Percentiles rank a stretch among this genome's conserved stretches.
Conservation (phyloP, 768 basidiomycete species). For the Tubosaeta sp. region DNA sequence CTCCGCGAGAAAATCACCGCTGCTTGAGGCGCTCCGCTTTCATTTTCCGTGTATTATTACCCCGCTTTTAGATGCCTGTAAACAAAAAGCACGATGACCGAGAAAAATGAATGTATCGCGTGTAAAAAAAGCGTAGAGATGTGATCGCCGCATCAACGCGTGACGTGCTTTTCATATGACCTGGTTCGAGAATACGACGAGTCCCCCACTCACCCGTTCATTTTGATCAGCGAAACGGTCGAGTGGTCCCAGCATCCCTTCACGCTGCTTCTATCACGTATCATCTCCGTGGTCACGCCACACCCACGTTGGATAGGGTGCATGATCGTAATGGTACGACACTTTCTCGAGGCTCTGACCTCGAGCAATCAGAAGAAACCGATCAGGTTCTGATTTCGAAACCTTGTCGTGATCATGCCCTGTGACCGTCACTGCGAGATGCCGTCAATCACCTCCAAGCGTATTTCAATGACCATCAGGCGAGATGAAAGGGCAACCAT, state of each 20-base stretch:
- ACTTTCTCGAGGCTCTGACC: not conserved
- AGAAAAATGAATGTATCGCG: no score
- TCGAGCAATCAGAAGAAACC: not conserved
- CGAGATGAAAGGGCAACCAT: not conserved
- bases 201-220: not conserved
- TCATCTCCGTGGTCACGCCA: not conserved
- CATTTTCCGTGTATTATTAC: not conserved
- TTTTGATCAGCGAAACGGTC: not conserved
- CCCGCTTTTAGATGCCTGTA: not conserved
- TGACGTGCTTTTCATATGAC: not conserved
- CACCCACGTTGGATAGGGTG: not conserved
- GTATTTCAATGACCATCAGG: not conserved
- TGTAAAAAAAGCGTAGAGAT: not conserved
- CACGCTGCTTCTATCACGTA: not conserved
- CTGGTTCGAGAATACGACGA: not conserved
- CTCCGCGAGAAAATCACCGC: slow-evolving; percentile 60
- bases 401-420: not conserved
- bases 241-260: no score
- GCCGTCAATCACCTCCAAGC: not conserved
- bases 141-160: not conserved
- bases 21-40: slow-evolving; percentile 12
- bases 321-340: not conserved
- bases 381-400: not conserved
- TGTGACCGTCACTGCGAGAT: not conserved
- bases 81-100: not conserved